Evolutionary conservation across 2,329 filamentous ascomycete species (phyloP).

Genomic region (Ophiostoma ulmi): DNA sequence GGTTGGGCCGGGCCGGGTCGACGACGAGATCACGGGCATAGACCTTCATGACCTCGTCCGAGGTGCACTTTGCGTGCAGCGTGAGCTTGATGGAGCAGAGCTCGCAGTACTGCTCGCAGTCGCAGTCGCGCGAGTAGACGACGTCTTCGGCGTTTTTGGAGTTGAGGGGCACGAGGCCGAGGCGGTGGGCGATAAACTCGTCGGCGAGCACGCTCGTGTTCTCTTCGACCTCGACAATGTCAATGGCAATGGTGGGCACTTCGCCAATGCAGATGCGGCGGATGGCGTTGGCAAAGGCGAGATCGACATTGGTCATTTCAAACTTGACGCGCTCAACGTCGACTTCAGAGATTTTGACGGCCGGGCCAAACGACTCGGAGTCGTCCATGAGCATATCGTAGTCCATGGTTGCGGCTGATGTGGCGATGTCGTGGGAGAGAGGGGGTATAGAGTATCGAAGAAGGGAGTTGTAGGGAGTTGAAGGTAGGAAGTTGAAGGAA

Average conservation of each 20-base stretch:
- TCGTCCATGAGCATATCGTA: constrained; percentile 57
- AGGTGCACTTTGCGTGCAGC: constrained; percentile 78
- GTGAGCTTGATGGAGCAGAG: constrained; percentile 81
- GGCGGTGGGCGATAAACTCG: constrained; percentile 88
- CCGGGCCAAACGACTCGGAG: constrained; percentile 51
- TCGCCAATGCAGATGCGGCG: constrained; percentile 89
- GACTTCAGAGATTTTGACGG: constrained; percentile 63
- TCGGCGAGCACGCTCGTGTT: constrained; percentile 97
- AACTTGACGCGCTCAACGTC: constrained; percentile 82
- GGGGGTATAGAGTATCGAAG: not conserved
- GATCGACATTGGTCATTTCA: constrained; percentile 80
- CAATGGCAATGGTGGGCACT: constrained; percentile 89
- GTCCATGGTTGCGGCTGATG: constrained; percentile 41
- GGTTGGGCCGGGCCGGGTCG: constrained; percentile 62
- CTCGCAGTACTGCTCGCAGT: constrained; percentile 93
- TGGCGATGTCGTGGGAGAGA: not conserved
- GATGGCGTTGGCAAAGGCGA: constrained; percentile 87
- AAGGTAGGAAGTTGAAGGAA: no score
- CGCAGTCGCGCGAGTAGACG: constrained; percentile 86
- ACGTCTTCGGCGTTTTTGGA: constrained; percentile 78
- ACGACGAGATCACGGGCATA: constrained; percentile 86
- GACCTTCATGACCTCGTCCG: constrained; percentile 85
- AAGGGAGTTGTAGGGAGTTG: not conserved
- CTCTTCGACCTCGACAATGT: constrained; percentile 84
- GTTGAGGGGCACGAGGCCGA: constrained; percentile 83